Base-by-base conservation (phyloP, 176 grass and related monocot species). In the Triticum monococcum region DNA sequence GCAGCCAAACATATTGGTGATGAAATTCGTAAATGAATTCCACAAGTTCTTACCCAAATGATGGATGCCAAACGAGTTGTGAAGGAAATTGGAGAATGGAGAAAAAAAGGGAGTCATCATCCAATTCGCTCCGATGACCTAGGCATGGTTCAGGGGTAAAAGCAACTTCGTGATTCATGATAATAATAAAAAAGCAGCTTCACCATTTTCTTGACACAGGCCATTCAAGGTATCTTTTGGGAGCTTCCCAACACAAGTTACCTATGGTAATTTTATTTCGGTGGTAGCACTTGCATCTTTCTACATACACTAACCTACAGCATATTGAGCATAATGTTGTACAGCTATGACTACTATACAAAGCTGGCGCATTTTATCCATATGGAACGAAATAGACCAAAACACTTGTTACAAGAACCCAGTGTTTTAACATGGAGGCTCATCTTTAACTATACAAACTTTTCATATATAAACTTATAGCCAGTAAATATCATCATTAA, bases 331-430 rank as follows among this genome's bases (percentile, higher is more conserved):
- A 79, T 31, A 41, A 61, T 84, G 87, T 84, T 86, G 72, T 89
- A 86, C 87, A 82, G 57, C 64, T 87, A 72, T 81, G 38, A 62
- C 87, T 85, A 65, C 84, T 92, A 89, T 92, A 92, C 91, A 92
- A 50, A 89, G 79, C 70, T 37, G 79, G 52, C n/a, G 12, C 23
- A 63, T 60, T 59, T 63, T 64, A 41, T 68, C 75, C 74, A 82
- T 12, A 37, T 72, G 23, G 12, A 28, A 88, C 70, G 78, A 90
- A 92, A 90, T 30, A 75, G 81, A 77, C 10, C 26, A 82, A 77
- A 23, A 22, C 9, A 9, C 50, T 87, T 90, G 85, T 90, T 90
- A 85, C 81, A 90, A 76, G 66, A 85, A 79, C 89, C 57, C 46
- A 64, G 78, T 75, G 74, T 23, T 82, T 71, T 64, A 46, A 84